phyloP scores from a whole-genome alignment of 2,329 filamentous ascomycete species.

The Ophiostoma ips region DNA sequence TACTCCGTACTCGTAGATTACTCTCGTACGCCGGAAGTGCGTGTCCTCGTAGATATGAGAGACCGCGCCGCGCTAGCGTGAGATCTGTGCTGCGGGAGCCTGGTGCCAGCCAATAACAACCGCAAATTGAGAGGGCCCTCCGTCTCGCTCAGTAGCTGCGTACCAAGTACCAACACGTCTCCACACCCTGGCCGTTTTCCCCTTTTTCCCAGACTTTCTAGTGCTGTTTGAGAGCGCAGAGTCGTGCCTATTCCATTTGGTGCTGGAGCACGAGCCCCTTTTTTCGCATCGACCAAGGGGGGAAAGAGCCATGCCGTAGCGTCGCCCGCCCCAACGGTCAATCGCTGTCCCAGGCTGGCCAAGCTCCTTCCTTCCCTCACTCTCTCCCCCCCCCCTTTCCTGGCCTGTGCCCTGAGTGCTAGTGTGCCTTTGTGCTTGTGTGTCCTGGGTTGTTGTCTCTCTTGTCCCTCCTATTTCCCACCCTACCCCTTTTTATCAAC shows the following conservation, averaged over 20 bases:
- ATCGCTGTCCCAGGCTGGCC: neutral
- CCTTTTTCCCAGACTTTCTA: neutral
- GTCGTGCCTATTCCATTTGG: neutral
- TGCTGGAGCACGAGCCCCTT: conserved; percentile 13
- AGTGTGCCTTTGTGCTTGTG: conserved; percentile 1
- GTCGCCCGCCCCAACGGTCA: conserved; percentile 5
- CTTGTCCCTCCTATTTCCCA: conserved; percentile 7
- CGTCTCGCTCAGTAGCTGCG: conserved; percentile 1
- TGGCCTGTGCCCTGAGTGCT: too few relatives aligned
- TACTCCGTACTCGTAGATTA: neutral
- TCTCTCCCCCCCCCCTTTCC: neutral
- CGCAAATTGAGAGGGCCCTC: neutral
- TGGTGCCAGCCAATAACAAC: conserved; percentile 7
- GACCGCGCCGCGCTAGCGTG: conserved; percentile 5
- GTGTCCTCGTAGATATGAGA: too few relatives aligned
- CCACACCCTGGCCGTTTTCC: conserved; percentile 7
- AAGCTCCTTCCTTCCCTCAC: neutral
- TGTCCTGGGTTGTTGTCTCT: too few relatives aligned
- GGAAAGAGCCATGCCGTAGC: neutral
- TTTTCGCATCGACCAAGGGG: conserved; percentile 11
- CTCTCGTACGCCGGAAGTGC: too few relatives aligned
- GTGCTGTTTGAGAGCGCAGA: too few relatives aligned
- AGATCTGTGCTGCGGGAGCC: conserved; percentile 10
- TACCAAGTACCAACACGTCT: conserved; percentile 6
- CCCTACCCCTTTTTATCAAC: conserved; percentile 11